Evolutionary conservation across 805 yeast genomes (phyloP).

Genomic region (Sporopachydermia quercuum): DNA sequence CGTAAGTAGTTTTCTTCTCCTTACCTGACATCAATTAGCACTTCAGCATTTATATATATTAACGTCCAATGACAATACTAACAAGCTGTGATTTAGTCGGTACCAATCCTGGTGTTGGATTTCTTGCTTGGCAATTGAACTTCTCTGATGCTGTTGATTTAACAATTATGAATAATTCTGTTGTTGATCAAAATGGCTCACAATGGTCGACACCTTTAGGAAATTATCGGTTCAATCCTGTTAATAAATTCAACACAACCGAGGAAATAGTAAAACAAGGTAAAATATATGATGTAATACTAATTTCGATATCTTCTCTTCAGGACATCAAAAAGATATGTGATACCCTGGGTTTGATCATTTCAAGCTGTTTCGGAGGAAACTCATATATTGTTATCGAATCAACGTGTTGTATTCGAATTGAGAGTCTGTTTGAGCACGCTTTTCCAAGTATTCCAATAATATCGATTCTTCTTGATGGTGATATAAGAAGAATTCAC

Average conservation of each 20-base stretch:
- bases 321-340: conserved; percentile 3
- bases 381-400: conserved; percentile 7
- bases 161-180: conserved; percentile 5
- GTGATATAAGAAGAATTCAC: background rate
- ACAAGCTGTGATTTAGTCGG: too few relatives aligned
- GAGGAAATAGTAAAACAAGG: background rate
- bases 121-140: conserved; percentile 12
- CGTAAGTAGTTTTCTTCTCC: too few relatives aligned
- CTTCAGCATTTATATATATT: too few relatives aligned
- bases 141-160: conserved; percentile 9
- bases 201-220: conserved; percentile 4
- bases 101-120: conserved; percentile 9
- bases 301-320: conserved; percentile 6
- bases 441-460: conserved; percentile 11
- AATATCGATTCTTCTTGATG: background rate
- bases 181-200: conserved; percentile 4
- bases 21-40: too few relatives aligned
- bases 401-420: conserved; percentile 7
- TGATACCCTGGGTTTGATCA: conserved; percentile 5
- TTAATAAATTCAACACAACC: conserved; percentile 2
- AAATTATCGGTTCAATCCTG: conserved; percentile 1
- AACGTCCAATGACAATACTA: too few relatives aligned
- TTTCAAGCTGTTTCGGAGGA: conserved; percentile 6
- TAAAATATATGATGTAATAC: conserved; percentile 5
- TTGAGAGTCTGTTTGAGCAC: conserved; percentile 6